Conservation (phyloP, 192 early-diverging fungal species). For the Gryganskiella cystojenkinii region DNA sequence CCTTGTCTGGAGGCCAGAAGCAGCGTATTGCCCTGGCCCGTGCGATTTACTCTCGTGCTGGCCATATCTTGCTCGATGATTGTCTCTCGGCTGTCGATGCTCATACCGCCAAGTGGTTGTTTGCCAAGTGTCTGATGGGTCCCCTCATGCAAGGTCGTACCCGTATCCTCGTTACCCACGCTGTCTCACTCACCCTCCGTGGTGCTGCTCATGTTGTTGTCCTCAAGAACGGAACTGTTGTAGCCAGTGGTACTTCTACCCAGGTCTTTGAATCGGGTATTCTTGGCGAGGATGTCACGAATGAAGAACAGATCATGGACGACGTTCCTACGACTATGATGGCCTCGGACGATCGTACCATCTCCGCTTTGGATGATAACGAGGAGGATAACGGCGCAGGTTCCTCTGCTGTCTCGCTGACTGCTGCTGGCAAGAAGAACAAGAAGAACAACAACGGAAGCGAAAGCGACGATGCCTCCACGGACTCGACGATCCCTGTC, state of each 20-base stretch:
- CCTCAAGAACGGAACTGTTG: constrained; percentile 69
- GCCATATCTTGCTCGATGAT: constrained; percentile 67
- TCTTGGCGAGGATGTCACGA: constrained; percentile 55
- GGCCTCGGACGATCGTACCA: constrained; percentile 25
- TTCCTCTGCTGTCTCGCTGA: constrained; percentile 23
- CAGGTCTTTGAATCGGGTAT: constrained; percentile 63
- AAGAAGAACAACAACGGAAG: constrained; percentile 12
- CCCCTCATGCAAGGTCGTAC: constrained; percentile 85
- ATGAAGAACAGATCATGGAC: constrained; percentile 48
- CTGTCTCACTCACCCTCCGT: constrained; percentile 72
- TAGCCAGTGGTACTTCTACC: constrained; percentile 58
- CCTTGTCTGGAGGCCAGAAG: constrained; percentile 94
- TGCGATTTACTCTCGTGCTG: constrained; percentile 91
- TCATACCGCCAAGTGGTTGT: constrained; percentile 65
- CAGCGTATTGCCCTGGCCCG: constrained; percentile 71
- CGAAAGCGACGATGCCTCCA: constrained; percentile 51
- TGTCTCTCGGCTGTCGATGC: constrained; percentile 72
- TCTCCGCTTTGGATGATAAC: constrained; percentile 28
- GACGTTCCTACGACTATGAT: constrained; percentile 9
- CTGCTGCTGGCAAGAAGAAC: constrained; percentile 44
- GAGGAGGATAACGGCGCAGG: constrained; percentile 37
- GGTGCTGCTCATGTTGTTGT: constrained; percentile 70
- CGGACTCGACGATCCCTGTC: constrained; percentile 57
- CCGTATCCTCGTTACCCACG: constrained; percentile 92
- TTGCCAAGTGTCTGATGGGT: constrained; percentile 71